phyloP scores from a whole-genome alignment of 768 basidiomycete species.

The Tulasnella sp. region DNA sequence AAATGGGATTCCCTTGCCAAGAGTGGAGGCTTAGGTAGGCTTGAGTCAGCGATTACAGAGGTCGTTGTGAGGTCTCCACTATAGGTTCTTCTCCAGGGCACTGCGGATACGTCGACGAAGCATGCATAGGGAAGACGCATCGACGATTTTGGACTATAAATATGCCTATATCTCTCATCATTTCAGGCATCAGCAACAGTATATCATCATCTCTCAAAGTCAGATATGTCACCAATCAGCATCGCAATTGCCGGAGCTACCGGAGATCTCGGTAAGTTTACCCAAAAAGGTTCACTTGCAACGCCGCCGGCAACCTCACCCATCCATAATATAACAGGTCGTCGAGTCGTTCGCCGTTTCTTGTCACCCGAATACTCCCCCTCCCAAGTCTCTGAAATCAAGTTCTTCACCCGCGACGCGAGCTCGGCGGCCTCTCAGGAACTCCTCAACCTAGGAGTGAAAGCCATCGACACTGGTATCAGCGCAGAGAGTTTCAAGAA shows the following conservation, averaged over 20 bases:
- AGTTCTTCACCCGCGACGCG: constrained; percentile 29
- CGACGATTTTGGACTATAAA: not conserved
- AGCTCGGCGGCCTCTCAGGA: constrained; percentile 23
- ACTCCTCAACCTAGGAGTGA: constrained; percentile 29
- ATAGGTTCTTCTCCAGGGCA: not conserved
- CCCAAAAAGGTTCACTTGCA: no score
- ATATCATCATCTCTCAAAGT: not conserved
- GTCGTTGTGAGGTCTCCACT: not conserved
- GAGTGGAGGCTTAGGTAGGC: not conserved
- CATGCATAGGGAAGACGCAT: not conserved
- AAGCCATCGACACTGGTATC: constrained; percentile 23
- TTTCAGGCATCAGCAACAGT: not conserved
- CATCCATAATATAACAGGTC: not conserved
- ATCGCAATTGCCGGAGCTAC: constrained; percentile 20
- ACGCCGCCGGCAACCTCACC: not conserved
- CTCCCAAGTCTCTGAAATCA: constrained; percentile 27
- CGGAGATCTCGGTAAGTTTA: constrained; percentile 10
- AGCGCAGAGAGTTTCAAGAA: constrained; percentile 28
- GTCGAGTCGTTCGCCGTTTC: not conserved
- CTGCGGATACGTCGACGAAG: not conserved
- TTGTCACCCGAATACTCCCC: not conserved
- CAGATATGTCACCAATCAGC: not conserved
- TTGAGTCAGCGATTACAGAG: not conserved
- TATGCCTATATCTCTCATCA: not conserved
- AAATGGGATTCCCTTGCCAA: not conserved